Base-by-base conservation (phyloP, 2,329 filamentous ascomycete genomes). In the Geosmithia morbida region DNA sequence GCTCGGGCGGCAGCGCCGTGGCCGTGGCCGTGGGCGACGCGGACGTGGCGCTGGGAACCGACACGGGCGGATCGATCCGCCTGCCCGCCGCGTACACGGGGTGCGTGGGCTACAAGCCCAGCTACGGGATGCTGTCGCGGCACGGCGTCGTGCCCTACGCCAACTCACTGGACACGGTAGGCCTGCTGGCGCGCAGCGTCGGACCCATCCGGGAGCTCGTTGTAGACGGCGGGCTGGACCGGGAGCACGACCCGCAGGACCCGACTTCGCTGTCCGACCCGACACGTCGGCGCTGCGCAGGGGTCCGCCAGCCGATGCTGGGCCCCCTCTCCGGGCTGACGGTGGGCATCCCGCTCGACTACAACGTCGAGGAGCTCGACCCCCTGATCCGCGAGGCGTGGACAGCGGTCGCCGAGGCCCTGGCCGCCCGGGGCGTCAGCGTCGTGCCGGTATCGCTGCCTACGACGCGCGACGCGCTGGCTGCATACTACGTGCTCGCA, bases 401-500 rank as follows among this genome's bases (percentile, higher is more conserved):
- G 88, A 59, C 72, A 13, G 61, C 62, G 0, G 75, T 79, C 0
- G 74, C 92, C 3, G 61, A 67, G 2, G 56, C 65, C 2, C 71
- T 97, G 1, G 71, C 77, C 53, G 54, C 65, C 0, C 66, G 74
- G n/a, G 88, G 87, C 11, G 83, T 85, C 50, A 76, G 70, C 0
- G 69, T 97, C 13, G 77, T 87, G 11, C 76, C 85, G 1, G 76
- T 97, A 16, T 87, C 83, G 2, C 72, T 98, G 4, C 89, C 90
- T 0, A 79, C 82, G 1, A 98, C 90, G 1, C 83, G 79, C 51
- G 81, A 86, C 54, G 90, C 92, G 0, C 76, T 98, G 1, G 86
- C 88, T 18, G 85, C 92, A 33, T 98, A 98, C 68, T 98, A 98
- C 63, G 77, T 98, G 48, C 80, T 98, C 48, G 94, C 92, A 1